A percentile compares a stretch with the other conserved stretches of the same genome.
phyloP scores from a whole-genome alignment of 208 protist genomes.

The Naegleria gruberi region DNA sequence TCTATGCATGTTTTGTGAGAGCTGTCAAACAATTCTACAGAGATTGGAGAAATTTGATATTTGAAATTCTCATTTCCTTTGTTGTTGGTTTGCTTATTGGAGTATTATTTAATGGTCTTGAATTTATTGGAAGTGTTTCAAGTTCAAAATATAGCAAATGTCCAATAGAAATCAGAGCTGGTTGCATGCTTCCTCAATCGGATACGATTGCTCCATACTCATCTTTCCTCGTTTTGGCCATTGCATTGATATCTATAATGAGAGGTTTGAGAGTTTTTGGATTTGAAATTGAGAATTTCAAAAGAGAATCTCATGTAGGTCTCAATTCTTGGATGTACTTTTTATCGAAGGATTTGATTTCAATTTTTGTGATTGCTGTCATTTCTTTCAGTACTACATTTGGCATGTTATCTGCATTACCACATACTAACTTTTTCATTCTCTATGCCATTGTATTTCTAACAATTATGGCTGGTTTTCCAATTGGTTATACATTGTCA shows the following conservation, averaged over 20 bases:
- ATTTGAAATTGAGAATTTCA: slow-evolving; percentile 1
- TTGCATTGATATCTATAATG: not conserved
- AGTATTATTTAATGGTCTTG: not conserved
- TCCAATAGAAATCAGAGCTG: not conserved
- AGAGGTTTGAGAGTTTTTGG: not conserved
- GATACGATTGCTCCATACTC: not conserved
- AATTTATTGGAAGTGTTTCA: not conserved
- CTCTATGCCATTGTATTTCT: not conserved
- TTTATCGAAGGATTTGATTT: not conserved
- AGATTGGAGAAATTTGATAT: not conserved
- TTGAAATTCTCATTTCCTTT: not conserved
- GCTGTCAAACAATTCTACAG: not conserved
- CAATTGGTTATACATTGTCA: not conserved
- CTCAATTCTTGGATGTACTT: not conserved
- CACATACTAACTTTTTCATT: not conserved
- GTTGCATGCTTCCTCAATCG: not conserved
- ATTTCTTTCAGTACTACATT: not conserved
- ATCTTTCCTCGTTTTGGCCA: not conserved
- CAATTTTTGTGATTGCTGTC: not conserved
- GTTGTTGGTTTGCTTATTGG: not conserved
- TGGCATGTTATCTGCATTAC: not conserved
- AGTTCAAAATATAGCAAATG: not conserved
- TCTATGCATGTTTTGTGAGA: not conserved
- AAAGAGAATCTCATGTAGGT: not conserved
- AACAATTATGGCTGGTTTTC: not conserved